Percentiles rank a stretch among this genome's conserved stretches.
phyloP scores from a whole-genome alignment of 345 rosid species.

The Camelina sativa region DNA sequence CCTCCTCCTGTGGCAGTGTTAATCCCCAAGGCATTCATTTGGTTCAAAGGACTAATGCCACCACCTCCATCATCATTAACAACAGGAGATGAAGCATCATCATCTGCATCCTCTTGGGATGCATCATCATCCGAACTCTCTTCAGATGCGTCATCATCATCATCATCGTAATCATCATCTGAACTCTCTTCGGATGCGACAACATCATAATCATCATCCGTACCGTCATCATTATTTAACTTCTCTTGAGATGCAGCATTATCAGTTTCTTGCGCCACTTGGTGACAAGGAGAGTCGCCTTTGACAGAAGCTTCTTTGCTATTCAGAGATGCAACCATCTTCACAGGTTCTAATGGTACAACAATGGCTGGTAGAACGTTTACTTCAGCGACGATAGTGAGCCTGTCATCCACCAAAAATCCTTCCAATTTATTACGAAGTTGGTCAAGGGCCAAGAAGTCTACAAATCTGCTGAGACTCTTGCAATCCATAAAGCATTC shows the following conservation, averaged over 20 bases:
- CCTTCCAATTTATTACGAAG: neutral
- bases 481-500: neutral
- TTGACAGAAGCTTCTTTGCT: neutral
- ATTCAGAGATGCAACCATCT: neutral
- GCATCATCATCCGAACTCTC: neutral
- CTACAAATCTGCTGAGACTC: neutral
- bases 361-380: neutral
- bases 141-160: neutral
- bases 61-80: too few species aligned
- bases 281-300: slow-evolving; percentile 8
- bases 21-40: too few species aligned
- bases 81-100: too few species aligned
- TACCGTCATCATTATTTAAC: too few species aligned
- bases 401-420: slow-evolving; percentile 59
- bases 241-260: too few species aligned
- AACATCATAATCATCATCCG: neutral
- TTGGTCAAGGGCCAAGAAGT: neutral
- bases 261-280: neutral
- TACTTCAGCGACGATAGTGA: slow-evolving; percentile 69
- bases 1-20: too few species aligned
- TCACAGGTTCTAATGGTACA: neutral
- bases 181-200: neutral
- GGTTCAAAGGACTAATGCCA: too few species aligned
- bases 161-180: neutral
- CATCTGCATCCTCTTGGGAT: neutral